Evolutionary conservation across 192 early-diverging fungal species (phyloP), one percentile per base, ranked within the genome.

Genomic region (Backusella macrospora): DNA sequence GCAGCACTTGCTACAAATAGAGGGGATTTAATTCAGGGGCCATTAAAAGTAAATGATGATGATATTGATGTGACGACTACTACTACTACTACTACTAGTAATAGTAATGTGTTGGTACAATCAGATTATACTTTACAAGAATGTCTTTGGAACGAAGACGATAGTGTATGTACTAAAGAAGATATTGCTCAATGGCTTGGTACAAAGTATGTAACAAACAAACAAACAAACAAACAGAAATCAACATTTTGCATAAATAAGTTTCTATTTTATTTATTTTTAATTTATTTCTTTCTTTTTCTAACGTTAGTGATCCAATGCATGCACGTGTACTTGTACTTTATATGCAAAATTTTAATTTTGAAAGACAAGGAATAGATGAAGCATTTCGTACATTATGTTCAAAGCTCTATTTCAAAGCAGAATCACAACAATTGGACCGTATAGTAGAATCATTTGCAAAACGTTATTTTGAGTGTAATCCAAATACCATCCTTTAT

Each of bases 351-450:
- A 80, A 87, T 79, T 96, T 91, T 84, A 90, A 94, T 76, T 96
- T 94, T 73, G 42, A 67, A 9, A 82, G 82, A 23, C 77, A 84
- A 70, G 83, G 87, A 29, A 79, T 98, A 14, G 95, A 97, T 74
- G 81, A 87, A 68, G 92, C 92, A 21, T 78, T 62, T 43, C 86
- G 88, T 76, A 44, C 55, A 15, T 76, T 98, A 70, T 94, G 94
- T 71, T 75, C 77, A 49, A 91, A 93, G 38, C 83, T 96, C 0
- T 87, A 88, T n/a, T 79, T 98, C 65, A 92, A 92, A 59, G 96
- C 92, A 37, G 96, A 98, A 80, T 87, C 95, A 12, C 96, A 98
- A 78, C 87, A 93, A 62, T 86, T 98, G 37, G 95, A 95, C 78
- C 88, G 96, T 29, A 90, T 98, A 23, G 75, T 98, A 68, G 87